Evolutionary conservation across 2,329 filamentous ascomycete genomes (phyloP).

Genomic region (Aspergillus clavatus): DNA sequence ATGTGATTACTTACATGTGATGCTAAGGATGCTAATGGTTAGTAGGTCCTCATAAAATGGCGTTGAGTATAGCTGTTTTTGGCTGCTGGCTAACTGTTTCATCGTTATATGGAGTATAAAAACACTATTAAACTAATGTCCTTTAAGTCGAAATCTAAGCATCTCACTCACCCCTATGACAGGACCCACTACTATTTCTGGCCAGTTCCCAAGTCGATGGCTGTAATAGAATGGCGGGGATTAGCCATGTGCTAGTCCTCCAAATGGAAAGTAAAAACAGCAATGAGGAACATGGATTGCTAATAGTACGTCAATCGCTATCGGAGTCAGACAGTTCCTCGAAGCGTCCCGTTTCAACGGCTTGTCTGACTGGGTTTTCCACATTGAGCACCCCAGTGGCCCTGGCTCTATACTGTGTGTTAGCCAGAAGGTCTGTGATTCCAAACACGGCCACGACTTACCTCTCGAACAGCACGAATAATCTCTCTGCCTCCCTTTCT

Average conservation of each 20-base stretch:
- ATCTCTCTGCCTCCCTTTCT: conserved; percentile 78
- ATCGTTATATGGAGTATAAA: too few species aligned
- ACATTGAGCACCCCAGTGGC: conserved; percentile 71
- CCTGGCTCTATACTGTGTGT: conserved; percentile 49
- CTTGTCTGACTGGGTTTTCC: conserved; percentile 71
- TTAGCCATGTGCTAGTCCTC: too few species aligned
- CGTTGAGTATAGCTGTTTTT: too few species aligned
- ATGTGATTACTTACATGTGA: too few species aligned
- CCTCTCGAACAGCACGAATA: conserved; percentile 90
- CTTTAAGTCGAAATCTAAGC: too few species aligned
- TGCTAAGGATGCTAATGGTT: too few species aligned
- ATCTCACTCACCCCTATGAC: too few species aligned
- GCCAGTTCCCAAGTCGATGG: too few species aligned
- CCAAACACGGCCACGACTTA: conserved; percentile 30
- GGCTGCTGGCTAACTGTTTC: too few species aligned
- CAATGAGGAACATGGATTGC: not conserved
- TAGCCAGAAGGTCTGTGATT: conserved; percentile 13
- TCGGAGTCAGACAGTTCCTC: conserved; percentile 61
- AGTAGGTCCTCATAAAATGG: too few species aligned
- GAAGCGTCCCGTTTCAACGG: conserved; percentile 64
- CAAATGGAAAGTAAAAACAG: not conserved
- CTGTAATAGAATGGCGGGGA: conserved; percentile 1
- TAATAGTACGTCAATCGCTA: conserved; percentile 22
- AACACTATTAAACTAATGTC: too few species aligned
- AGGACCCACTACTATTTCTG: too few species aligned